Evolutionary conservation across 1,284 basidiomycete genomes (phyloP).

Genomic region (Ganoderma leucocontextum): DNA sequence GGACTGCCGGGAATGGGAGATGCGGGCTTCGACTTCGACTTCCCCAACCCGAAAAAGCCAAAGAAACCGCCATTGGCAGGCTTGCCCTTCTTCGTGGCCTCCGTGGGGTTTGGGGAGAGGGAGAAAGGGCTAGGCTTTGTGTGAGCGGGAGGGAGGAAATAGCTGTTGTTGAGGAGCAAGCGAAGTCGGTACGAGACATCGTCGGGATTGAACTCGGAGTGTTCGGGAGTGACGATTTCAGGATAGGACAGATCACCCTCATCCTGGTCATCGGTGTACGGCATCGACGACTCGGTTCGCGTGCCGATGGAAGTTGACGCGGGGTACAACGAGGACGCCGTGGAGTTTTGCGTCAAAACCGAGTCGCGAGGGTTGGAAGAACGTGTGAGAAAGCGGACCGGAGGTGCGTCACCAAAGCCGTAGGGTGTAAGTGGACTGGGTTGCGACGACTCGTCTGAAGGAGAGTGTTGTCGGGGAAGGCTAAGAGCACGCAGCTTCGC

Average conservation of each 20-base stretch:
- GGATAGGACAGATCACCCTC: slow-evolving; percentile 56
- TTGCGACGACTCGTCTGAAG: slow-evolving; percentile 46
- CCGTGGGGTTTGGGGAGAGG: slow-evolving; percentile 52
- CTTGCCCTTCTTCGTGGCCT: slow-evolving; percentile 49
- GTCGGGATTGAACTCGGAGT: slow-evolving; percentile 72
- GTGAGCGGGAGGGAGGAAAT: slow-evolving; percentile 85
- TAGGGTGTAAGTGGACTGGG: slow-evolving; percentile 47
- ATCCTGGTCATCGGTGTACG: slow-evolving; percentile 58
- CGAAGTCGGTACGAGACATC: slow-evolving; percentile 84
- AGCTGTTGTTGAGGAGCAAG: slow-evolving; percentile 82
- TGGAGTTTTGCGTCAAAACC: slow-evolving; percentile 59
- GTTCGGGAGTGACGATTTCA: slow-evolving; percentile 45
- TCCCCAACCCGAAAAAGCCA: slow-evolving; percentile 73
- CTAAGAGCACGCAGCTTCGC: slow-evolving; percentile 45
- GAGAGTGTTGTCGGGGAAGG: slow-evolving; percentile 43
- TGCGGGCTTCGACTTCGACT: slow-evolving; percentile 67
- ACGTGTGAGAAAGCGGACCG: slow-evolving; percentile 36
- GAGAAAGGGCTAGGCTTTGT: slow-evolving; percentile 75
- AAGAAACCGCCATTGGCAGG: slow-evolving; percentile 65
- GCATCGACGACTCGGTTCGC: slow-evolving; percentile 60
- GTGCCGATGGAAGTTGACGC: slow-evolving; percentile 68
- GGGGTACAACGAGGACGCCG: slow-evolving; percentile 76
- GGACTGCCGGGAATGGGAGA: slow-evolving; percentile 52
- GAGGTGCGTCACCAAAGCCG: slow-evolving; percentile 35
- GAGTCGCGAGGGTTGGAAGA: slow-evolving; percentile 54